phyloP scores from a whole-genome alignment of 73 alveolate genomes.

The Paramecium octaurelia region DNA sequence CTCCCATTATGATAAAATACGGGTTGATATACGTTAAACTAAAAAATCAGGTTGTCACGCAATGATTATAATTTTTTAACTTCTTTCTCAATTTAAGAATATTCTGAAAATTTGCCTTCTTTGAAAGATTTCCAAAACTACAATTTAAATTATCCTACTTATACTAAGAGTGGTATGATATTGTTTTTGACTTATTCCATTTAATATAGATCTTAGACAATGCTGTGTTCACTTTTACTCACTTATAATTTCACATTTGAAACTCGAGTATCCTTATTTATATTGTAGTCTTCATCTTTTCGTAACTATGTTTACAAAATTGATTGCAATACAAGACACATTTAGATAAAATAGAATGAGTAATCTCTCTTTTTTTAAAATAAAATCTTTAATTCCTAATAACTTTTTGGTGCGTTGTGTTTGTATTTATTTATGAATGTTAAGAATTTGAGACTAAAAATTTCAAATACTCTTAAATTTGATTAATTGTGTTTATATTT shows the following conservation, averaged over 20 bases:
- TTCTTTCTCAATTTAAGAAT: background rate
- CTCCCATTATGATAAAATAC: background rate
- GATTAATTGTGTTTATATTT: background rate
- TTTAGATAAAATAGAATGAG: background rate
- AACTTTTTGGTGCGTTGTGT: constrained; percentile 19
- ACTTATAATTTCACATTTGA: constrained; percentile 27
- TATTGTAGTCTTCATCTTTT: constrained; percentile 11
- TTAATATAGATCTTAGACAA: background rate
- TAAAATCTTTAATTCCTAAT: constrained; percentile 24
- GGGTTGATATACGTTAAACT: background rate
- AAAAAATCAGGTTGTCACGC: background rate
- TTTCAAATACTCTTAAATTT: background rate
- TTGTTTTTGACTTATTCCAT: constrained; percentile 24
- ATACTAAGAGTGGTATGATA: background rate
- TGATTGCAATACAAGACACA: background rate
- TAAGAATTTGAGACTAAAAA: background rate
- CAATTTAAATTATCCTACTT: background rate
- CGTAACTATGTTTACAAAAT: background rate
- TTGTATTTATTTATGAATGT: background rate
- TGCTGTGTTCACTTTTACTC: background rate
- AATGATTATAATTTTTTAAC: background rate
- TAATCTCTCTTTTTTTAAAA: constrained; percentile 4
- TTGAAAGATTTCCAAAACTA: constrained; percentile 9
- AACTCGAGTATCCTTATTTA: background rate
- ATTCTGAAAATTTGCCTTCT: background rate